These are phyloP conservation scores for Pichia sp. DNA, from an alignment of 1,139 yeast genomes.

Conservation along the genomic window DNA sequence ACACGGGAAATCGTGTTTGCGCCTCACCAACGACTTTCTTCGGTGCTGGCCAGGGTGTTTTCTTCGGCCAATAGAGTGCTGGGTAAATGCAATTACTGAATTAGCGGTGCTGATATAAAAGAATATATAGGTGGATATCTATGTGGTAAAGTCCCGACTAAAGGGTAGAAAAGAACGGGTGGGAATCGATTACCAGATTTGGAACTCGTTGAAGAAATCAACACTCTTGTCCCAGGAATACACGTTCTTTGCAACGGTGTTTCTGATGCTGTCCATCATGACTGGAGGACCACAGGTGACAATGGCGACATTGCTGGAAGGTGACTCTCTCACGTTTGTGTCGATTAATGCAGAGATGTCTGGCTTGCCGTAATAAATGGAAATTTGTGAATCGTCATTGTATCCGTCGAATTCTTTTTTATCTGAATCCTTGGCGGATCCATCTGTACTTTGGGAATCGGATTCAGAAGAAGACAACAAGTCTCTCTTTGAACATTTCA, in stretches of 20 bases:
- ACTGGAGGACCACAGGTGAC: constrained; percentile 48
- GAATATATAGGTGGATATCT: too few relatives aligned
- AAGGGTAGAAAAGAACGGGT: too few relatives aligned
- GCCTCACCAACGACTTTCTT: too few relatives aligned
- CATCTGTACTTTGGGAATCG: constrained; percentile 1
- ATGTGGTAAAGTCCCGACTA: too few relatives aligned
- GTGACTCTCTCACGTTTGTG: constrained; percentile 35
- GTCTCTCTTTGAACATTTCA: neutral
- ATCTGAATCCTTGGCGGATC: neutral
- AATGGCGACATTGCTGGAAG: constrained; percentile 37
- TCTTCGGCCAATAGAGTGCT: too few relatives aligned
- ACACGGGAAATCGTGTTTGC: too few relatives aligned
- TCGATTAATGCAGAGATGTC: constrained; percentile 36
- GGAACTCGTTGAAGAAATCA: constrained; percentile 26
- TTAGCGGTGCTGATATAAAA: too few relatives aligned
- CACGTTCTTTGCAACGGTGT: constrained; percentile 14
- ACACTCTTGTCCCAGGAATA: constrained; percentile 17
- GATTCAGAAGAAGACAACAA: constrained; percentile 1
- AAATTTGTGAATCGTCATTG: too few relatives aligned
- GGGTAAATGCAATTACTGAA: too few relatives aligned
- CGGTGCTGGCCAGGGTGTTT: too few relatives aligned
- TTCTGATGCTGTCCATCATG: constrained; percentile 38
- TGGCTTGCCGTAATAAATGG: constrained; percentile 39
- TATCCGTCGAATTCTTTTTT: neutral
- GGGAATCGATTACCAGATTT: constrained; percentile 24